Evolutionary conservation across 805 yeast species (phyloP), one percentile per base, ranked within the genome.

Genomic region (Saturnispora silvae): DNA sequence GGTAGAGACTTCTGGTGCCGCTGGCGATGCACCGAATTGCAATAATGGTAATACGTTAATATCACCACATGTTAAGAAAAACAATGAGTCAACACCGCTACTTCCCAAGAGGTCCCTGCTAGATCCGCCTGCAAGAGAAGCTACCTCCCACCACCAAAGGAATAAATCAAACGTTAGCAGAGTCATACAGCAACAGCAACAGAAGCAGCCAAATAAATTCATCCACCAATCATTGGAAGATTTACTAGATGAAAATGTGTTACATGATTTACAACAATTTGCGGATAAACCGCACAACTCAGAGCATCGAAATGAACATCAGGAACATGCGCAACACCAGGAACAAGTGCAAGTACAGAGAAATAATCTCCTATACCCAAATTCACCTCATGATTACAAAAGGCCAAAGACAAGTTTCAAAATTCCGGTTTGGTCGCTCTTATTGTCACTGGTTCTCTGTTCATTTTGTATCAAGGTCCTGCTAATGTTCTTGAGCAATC

Each of bases 341-440:
- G 13, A 31, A 22, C 24, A 22, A 22, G 10, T 10, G 10, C 24
- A 22, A 7, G 7, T 22, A 10, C 24, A 7, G 10, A 7, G 24
- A 7, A 22, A 22, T 22, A n/a, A n/a, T n/a, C n/a, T n/a, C n/a
- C 20, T 20, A 15, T 10, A 16, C 5, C 28, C 18, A 7, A 48
- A 46, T 16, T 56, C 62, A 2, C 61, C 63, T 1, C 63, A 58
- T 41, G 52, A 58, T 40, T 56, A 54, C 42, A 53, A 51, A 29
- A 49, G 58, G 15, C 34, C 24, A 18, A 25, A 32, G 5, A 5
- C 18, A 29, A 7, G 8, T 16, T 19, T 18, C 20, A 29, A 25
- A 11, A 7, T 15, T 11, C 5, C 28, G 6, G 6, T 25, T 25
- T 25, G 28, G 28, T 7, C n/a, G 10, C 15, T 25, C 15, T 10